Evolutionary conservation across 768 basidiomycete genomes (phyloP).

Genomic region (Hydnomerulius pinastri): DNA sequence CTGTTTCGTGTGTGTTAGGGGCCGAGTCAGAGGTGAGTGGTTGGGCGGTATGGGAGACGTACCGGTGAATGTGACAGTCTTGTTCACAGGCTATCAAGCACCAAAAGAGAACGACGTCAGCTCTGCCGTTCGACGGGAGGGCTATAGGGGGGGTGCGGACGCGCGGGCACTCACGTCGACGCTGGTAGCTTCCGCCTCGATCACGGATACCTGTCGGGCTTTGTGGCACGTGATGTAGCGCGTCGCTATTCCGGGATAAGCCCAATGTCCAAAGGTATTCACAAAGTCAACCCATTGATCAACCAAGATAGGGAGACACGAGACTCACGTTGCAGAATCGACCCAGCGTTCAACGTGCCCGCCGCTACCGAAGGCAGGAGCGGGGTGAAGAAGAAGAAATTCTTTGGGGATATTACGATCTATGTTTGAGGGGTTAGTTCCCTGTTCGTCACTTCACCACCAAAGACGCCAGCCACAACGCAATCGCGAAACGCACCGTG

Average conservation of each 20-base stretch:
- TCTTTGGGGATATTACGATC: constrained; percentile 94
- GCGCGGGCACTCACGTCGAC: constrained; percentile 81
- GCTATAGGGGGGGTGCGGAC: not conserved
- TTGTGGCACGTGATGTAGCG: constrained; percentile 95
- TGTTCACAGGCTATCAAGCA: constrained; percentile 76
- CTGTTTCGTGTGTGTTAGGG: constrained; percentile 11
- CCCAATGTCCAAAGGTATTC: constrained; percentile 3
- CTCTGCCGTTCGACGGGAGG: constrained; percentile 5
- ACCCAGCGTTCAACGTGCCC: constrained; percentile 82
- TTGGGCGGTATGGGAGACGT: not conserved
- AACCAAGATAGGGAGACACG: rapidly evolving
- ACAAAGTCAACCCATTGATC: not conserved
- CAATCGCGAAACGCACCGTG: constrained; percentile 59
- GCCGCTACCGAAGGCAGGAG: constrained; percentile 94
- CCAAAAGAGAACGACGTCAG: not conserved
- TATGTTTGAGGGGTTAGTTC: constrained; percentile 33
- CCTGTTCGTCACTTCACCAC: too few species aligned
- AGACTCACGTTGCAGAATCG: constrained; percentile 73
- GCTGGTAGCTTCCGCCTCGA: constrained; percentile 90
- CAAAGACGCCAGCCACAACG: too few species aligned
- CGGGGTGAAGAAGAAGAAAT: constrained; percentile 99
- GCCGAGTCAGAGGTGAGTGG: too few species aligned
- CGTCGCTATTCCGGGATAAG: constrained; percentile 52
- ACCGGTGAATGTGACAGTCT: constrained; percentile 93
- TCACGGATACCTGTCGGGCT: constrained; percentile 79